A percentile compares a stretch with the other conserved stretches of the same genome.
Evolutionary conservation across 2,329 filamentous ascomycete genomes (phyloP).

Genomic region (Colletotrichum lentis): DNA sequence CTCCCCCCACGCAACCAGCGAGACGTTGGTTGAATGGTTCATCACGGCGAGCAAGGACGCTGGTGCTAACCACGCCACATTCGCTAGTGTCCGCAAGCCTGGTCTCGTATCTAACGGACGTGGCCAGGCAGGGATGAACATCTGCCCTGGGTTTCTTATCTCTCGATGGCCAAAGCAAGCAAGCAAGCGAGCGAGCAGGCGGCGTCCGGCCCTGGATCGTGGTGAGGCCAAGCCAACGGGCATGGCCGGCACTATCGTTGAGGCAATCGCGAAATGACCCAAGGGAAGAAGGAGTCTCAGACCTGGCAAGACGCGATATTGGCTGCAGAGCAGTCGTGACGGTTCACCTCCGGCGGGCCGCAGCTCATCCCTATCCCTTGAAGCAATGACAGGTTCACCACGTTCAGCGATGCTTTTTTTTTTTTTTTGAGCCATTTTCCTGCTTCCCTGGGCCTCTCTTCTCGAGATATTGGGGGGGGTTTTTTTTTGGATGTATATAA

Average conservation of each 20-base stretch:
- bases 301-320: conserved; percentile 23
- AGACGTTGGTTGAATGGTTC: neutral
- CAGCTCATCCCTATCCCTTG: conserved; percentile 30
- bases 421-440: neutral
- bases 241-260: conserved; percentile 26
- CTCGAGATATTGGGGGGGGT: conserved; percentile 2
- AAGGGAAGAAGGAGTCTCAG: conserved; percentile 36
- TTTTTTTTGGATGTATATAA: conserved; percentile 15
- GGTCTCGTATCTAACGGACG: conserved; percentile 11
- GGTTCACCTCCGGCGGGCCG: too few species aligned
- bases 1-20: neutral
- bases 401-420: conserved; percentile 2
- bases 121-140: conserved; percentile 30
- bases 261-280: conserved; percentile 37
- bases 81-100: conserved; percentile 33
- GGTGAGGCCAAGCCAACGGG: neutral
- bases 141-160: conserved; percentile 17
- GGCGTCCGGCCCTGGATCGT: neutral
- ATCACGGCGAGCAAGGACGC: conserved; percentile 19
- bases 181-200: too few species aligned
- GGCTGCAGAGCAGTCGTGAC: neutral
- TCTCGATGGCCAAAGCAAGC: conserved; percentile 23
- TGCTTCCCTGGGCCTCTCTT: neutral
- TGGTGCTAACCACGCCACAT: conserved; percentile 33
- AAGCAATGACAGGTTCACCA: conserved; percentile 5